phyloP scores from a whole-genome alignment of 2,329 filamentous ascomycete genomes.

The Stemphylium lycopersici region DNA sequence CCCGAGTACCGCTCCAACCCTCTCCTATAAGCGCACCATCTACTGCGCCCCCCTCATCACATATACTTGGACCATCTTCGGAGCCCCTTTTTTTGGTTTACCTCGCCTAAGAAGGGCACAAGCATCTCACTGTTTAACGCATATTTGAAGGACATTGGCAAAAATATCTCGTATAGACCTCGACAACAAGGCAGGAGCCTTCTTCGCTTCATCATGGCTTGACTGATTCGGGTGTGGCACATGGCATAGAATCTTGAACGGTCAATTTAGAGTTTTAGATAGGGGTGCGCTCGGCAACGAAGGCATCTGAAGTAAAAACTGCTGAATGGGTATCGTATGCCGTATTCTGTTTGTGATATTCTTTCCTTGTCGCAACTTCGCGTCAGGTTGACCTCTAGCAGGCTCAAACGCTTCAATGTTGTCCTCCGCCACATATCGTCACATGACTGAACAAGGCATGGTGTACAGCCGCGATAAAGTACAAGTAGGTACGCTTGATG shows the following conservation, averaged over 20 bases:
- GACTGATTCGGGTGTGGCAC: constrained; percentile 8
- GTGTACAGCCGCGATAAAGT: constrained; percentile 16
- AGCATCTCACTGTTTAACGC: constrained; percentile 20
- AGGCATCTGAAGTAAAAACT: constrained; percentile 1
- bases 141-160: constrained; percentile 3
- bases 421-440: not conserved
- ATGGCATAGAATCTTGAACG: constrained; percentile 30
- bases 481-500: not conserved
- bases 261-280: constrained; percentile 16
- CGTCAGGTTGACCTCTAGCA: too few relatives aligned
- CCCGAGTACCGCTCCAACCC: constrained; percentile 70
- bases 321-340: not conserved
- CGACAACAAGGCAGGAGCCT: constrained; percentile 2
- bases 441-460: constrained; percentile 28
- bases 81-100: constrained; percentile 11
- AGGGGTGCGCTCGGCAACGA: constrained; percentile 10
- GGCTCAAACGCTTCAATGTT: not conserved
- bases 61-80: constrained; percentile 2
- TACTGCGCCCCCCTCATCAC: not conserved
- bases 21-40: constrained; percentile 55
- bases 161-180: constrained; percentile 20
- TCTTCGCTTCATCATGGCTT: not conserved
- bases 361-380: too few relatives aligned
- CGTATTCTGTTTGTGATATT: not conserved
- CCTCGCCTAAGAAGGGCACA: constrained; percentile 17